These are phyloP conservation scores for Macrotyloma uniflorum DNA, from an alignment of 306 rosid genomes.

Conservation along the genomic window DNA sequence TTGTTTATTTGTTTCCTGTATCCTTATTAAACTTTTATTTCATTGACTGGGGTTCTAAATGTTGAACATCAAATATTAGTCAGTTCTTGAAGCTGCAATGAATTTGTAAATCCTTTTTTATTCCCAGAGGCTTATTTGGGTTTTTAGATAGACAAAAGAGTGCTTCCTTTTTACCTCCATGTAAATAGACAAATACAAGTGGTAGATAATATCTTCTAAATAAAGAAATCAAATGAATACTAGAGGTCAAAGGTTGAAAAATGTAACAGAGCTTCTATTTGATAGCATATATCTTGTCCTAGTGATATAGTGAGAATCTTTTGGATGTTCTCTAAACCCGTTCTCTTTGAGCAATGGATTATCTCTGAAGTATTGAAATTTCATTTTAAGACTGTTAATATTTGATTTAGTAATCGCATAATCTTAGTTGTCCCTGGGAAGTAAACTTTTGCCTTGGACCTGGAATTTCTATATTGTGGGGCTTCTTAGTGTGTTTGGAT, in stretches of 20 bases:
- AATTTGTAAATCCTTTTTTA: background rate
- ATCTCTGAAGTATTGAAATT: slow-evolving; percentile 4
- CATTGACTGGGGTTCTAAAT: background rate
- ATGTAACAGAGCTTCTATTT: slow-evolving; percentile 12
- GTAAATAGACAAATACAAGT: background rate
- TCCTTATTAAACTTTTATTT: slow-evolving; percentile 13
- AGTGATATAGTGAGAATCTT: slow-evolving; percentile 17
- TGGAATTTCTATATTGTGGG: slow-evolving; percentile 9
- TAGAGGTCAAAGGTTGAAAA: slow-evolving; percentile 23
- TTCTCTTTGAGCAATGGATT: slow-evolving; percentile 31
- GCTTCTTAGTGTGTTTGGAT: background rate
- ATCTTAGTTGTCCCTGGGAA: background rate
- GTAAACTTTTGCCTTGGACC: background rate
- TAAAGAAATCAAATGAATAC: slow-evolving; percentile 29
- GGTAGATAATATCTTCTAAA: slow-evolving; percentile 1
- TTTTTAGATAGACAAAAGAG: background rate
- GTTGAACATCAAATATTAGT: slow-evolving; percentile 14
- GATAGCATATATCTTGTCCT: slow-evolving; percentile 15
- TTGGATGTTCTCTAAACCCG: background rate
- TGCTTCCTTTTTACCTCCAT: background rate
- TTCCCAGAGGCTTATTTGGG: slow-evolving; percentile 23
- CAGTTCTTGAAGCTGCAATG: slow-evolving; percentile 18
- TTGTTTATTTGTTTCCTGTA: slow-evolving; percentile 19
- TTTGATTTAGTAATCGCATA: slow-evolving; percentile 14
- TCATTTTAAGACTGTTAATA: background rate